Percentiles rank a stretch among this genome's conserved stretches.
Conservation (phyloP, 768 basidiomycete genomes). For the Mycena metata region DNA sequence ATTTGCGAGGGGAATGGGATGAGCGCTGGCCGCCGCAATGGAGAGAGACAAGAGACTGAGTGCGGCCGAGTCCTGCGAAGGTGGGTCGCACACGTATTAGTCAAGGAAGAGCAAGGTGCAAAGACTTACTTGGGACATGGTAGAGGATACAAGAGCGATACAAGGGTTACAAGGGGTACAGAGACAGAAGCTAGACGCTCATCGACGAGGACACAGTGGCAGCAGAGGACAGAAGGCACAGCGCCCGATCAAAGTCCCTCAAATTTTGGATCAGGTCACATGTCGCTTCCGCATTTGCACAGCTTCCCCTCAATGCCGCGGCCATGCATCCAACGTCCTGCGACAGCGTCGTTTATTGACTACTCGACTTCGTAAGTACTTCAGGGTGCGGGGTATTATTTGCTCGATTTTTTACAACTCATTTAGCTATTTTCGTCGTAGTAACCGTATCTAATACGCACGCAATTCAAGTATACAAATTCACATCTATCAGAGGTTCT, state of each 20-base stretch:
- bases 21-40: slow-evolving; percentile 66
- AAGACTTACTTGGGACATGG: slow-evolving; percentile 36
- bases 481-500: too few relatives aligned
- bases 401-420: too few relatives aligned
- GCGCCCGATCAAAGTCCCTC: slow-evolving; percentile 26
- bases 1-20: slow-evolving; percentile 57
- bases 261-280: slow-evolving; percentile 21
- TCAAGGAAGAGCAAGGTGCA: neutral
- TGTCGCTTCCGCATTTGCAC: too few relatives aligned
- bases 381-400: too few relatives aligned
- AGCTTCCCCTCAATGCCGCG: too few relatives aligned
- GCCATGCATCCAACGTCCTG: too few relatives aligned
- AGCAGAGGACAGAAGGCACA: slow-evolving; percentile 1
- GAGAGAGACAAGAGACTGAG: slow-evolving; percentile 78
- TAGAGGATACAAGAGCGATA: slow-evolving; percentile 1
- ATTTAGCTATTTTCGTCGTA: too few relatives aligned
- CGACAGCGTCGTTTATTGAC: too few relatives aligned
- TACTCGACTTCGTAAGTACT: too few relatives aligned
- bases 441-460: too few relatives aligned
- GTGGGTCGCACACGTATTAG: slow-evolving; percentile 31
- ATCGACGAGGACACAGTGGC: slow-evolving; percentile 7
- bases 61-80: slow-evolving; percentile 35
- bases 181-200: slow-evolving; percentile 23
- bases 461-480: too few relatives aligned
- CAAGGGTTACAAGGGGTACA: slow-evolving; percentile 27